These are phyloP conservation scores for Acanthamoeba royreba DNA, from an alignment of 208 protist genomes.

Conservation along the genomic window DNA sequence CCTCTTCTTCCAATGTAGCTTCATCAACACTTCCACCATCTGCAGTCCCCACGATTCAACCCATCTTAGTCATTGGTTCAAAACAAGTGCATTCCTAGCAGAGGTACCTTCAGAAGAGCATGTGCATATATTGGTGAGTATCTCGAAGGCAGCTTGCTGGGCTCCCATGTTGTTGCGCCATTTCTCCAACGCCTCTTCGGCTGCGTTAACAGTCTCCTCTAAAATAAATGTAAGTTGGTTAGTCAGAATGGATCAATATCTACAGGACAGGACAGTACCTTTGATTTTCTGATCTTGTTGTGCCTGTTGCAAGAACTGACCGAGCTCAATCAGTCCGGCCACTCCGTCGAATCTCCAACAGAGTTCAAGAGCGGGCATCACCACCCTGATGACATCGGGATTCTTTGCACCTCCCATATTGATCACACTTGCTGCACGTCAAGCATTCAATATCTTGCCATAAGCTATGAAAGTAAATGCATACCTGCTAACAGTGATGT, in stretches of 20 bases:
- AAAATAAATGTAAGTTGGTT: background rate
- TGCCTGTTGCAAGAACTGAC: background rate
- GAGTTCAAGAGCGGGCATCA: constrained; percentile 15
- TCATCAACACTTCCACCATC: too few species aligned
- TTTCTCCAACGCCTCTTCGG: background rate
- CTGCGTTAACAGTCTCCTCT: background rate
- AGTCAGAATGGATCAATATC: background rate
- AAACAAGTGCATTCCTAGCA: too few species aligned
- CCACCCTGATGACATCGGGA: background rate
- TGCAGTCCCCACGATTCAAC: too few species aligned
- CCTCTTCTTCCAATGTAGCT: background rate
- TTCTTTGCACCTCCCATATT: background rate
- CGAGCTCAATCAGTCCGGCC: background rate
- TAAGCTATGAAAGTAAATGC: background rate
- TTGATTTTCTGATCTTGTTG: background rate
- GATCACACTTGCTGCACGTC: background rate
- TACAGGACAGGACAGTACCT: background rate
- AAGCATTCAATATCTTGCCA: background rate
- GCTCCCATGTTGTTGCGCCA: background rate
- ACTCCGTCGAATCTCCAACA: constrained; percentile 15
- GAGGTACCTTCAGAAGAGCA: background rate
- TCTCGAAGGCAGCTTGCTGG: background rate
- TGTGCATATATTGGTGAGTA: constrained; percentile 21
- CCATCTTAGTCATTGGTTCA: too few species aligned
- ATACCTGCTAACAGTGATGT: background rate